Base-by-base conservation (phyloP, 2,329 filamentous ascomycete genomes). In the Ceratocystis alfenasii region DNA sequence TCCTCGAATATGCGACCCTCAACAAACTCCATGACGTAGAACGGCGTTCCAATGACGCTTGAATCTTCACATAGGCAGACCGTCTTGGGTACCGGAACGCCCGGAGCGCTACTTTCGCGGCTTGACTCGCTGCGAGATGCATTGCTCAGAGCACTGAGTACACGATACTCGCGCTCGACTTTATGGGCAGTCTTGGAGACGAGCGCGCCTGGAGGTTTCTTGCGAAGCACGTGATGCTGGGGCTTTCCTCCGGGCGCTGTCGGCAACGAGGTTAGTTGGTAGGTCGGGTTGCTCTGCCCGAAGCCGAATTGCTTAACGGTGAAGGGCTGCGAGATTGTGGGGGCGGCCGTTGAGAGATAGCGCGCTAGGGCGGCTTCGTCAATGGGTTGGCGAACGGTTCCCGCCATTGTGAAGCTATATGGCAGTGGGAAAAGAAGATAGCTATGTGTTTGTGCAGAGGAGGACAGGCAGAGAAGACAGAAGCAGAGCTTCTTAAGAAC, bases 1-100 rank as follows among this genome's bases (percentile, higher is more conserved):
- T 97, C 90, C 72, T 93, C 89, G 73, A 97, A 90, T 76, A 96
- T 95, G 72, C 94, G 87, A 22, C 94, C 94, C 73, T 95, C 88
- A 68, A 97, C 81, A 74, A 94, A 97, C 74, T 90, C 87, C 94
- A 99, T 97, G 73, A 97, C 87, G 78, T 99, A 97, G 76, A 97
- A 99, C 5, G 91, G 84, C 6, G 92, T 97, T 66, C 92, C 94
- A 69, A 97, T 80, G 46, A 97, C 80, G 66, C 76, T 77, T 50
- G 80, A 78, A 76, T 97, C 92, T 75, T 95, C 88, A 77, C 94
- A 99, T 20, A 97, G 82, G 72, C 87, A 88, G 74, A 90, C 87
- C 10, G 90, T 84, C 74, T 83, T 87, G 3, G 94, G 94, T 0
- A 96, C 90, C 0, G 92, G 89, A 7, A 97, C 91, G 30, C 46